phyloP scores from a whole-genome alignment of 345 rosid species.

The Erysimum cheiranthoides region DNA sequence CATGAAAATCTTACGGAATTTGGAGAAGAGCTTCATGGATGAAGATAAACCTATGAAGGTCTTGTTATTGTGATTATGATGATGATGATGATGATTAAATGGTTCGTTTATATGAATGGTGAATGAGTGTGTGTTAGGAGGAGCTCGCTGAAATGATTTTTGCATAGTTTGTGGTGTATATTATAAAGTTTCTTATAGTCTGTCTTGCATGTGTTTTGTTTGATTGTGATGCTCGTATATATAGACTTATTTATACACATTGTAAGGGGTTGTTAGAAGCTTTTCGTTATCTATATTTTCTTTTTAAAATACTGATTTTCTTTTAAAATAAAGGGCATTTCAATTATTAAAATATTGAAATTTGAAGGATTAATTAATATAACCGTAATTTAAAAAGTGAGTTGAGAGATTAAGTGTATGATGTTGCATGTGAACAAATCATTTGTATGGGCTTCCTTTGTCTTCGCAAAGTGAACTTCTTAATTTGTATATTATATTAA shows the following conservation, averaged over 20 bases:
- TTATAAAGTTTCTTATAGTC: conserved; percentile 24
- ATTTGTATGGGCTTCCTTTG: conserved; percentile 69
- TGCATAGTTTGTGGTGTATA: conserved; percentile 37
- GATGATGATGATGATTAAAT: conserved; percentile 22
- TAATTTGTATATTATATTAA: background rate
- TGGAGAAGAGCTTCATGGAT: conserved; percentile 73
- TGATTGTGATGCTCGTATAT: conserved; percentile 31
- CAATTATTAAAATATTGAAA: background rate
- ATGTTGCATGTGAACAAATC: conserved; percentile 70
- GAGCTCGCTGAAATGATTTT: conserved; percentile 35
- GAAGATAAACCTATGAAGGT: conserved; percentile 48
- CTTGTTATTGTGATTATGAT: conserved; percentile 29
- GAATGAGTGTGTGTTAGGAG: conserved; percentile 30
- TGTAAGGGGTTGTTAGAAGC: conserved; percentile 19
- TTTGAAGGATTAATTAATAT: background rate
- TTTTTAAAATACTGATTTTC: background rate
- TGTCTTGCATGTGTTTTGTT: conserved; percentile 37
- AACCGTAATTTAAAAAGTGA: conserved; percentile 5
- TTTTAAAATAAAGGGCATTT: background rate
- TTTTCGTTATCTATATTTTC: conserved; percentile 4
- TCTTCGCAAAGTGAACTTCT: conserved; percentile 47
- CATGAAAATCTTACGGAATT: conserved; percentile 72
- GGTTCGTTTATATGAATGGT: conserved; percentile 51
- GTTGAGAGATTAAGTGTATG: conserved; percentile 39
- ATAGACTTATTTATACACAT: conserved; percentile 34